phyloP scores from a whole-genome alignment of 2,329 filamentous ascomycete species.

The Aspergillus novofumigatus region DNA sequence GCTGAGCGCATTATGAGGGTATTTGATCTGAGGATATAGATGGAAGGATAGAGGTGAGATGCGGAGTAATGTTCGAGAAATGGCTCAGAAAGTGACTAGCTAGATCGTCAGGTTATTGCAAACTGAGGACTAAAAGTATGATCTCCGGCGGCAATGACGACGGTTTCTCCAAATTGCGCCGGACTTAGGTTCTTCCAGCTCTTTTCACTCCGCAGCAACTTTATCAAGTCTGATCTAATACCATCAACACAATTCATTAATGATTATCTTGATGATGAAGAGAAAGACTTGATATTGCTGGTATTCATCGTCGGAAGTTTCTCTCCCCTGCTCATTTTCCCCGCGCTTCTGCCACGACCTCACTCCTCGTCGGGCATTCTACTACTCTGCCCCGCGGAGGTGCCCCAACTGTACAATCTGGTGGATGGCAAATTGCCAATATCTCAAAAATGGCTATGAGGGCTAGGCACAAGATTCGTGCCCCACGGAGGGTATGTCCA shows the following conservation, averaged over 20 bases:
- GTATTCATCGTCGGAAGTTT: not conserved
- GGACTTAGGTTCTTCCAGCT: conserved; percentile 25
- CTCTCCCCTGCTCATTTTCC: not conserved
- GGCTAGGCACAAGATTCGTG: conserved; percentile 60
- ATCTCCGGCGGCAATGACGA: conserved; percentile 9
- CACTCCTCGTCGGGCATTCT: not conserved
- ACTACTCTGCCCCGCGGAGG: conserved; percentile 11
- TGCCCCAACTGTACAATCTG: not conserved
- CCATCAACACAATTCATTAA: not conserved
- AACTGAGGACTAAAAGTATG: not conserved
- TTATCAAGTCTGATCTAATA: not conserved
- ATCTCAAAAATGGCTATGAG: conserved; percentile 47
- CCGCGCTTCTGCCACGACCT: not conserved
- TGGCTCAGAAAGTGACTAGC: not conserved
- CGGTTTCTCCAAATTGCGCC: conserved; percentile 16
- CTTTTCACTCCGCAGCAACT: conserved; percentile 18
- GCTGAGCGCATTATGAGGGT: conserved; percentile 17
- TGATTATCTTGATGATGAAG: not conserved
- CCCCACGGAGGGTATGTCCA: conserved; percentile 61
- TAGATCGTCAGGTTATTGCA: not conserved
- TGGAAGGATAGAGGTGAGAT: not conserved
- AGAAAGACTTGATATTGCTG: not conserved
- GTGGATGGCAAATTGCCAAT: conserved; percentile 9
- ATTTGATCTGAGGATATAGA: not conserved
- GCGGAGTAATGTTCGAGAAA: not conserved